Percentiles rank a stretch among this genome's conserved stretches.
Conservation (phyloP, 2,329 filamentous ascomycete genomes). For the Fusarium nygamai region DNA sequence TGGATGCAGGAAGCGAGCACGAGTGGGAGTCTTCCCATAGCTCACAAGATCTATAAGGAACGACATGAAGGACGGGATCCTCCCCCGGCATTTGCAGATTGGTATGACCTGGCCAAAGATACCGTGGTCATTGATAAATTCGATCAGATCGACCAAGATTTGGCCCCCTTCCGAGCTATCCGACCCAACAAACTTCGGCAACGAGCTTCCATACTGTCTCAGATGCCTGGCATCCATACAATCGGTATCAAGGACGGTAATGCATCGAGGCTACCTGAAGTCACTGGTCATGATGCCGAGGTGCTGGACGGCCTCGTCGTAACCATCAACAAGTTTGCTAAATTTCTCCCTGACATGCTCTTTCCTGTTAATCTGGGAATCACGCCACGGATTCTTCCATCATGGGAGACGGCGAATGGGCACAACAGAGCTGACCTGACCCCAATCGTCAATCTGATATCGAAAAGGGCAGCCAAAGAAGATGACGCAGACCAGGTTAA, state of each 20-base stretch:
- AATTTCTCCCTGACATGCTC: constrained; percentile 83
- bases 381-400: constrained; percentile 53
- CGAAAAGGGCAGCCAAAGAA: constrained; percentile 37
- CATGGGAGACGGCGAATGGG: constrained; percentile 67
- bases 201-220: constrained; percentile 56
- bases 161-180: constrained; percentile 82
- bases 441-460: constrained; percentile 44
- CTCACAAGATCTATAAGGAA: constrained; percentile 60
- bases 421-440: constrained; percentile 40
- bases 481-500: not conserved
- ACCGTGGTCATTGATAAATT: constrained; percentile 83
- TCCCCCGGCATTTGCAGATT: constrained; percentile 83
- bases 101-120: constrained; percentile 81
- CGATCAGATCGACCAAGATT: constrained; percentile 78
- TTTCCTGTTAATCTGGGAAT: constrained; percentile 80
- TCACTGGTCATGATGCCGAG: constrained; percentile 45
- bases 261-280: constrained; percentile 55
- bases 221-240: constrained; percentile 56
- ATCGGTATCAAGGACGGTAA: constrained; percentile 72
- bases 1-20: constrained; percentile 60
- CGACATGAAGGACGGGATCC: constrained; percentile 72
- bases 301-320: constrained; percentile 60
- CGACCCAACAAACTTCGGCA: constrained; percentile 73
- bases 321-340: constrained; percentile 77
- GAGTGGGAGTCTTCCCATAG: constrained; percentile 59